Base-by-base conservation (phyloP, 441 rosid species). In the Flueggea neowawraea region DNA sequence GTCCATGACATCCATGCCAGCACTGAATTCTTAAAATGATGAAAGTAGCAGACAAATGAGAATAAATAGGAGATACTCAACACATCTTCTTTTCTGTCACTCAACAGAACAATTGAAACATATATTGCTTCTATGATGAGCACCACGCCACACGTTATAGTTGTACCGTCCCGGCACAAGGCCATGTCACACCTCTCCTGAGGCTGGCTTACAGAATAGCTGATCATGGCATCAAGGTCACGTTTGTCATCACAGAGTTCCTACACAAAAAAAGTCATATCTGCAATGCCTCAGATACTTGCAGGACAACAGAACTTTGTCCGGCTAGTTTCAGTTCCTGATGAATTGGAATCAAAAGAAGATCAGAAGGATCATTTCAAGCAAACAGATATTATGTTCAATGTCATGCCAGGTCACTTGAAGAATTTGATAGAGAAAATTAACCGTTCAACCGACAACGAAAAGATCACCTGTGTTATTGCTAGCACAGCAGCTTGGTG, bases 141-240 rank as follows among this genome's bases (percentile, higher is more conserved):
- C 28, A 22, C 28, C 1, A 60, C 52, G 16, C 75, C 78, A 65
- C 90, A 87, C 62, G 80, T 84, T 6, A 56, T 87, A 62, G 73
- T 87, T 4, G 80, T 87, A 16, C 82, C 93, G 0, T 82, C 73
- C 87, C 87, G 0, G 90, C 83, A 8, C 90, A 84, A 62, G 93
- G 90, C 57, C 90, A 84, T 48, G 82, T 84, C 5, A 82, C 79
- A 61, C 87, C 93, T 10, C 83, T 84, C 31, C 82, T 87, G 9
- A 69, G 85, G 60, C 85, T 87, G 4, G 93, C 88, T 47, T 77
- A 80, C 71, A 82, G 73, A 57, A 69, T 87, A n/a, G 93, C 93
- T 32, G 82, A 90, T n/a, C 81, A 71, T 67, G 90, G 90, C 54
- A 62, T 84, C 64, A 83, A 82, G 49, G 73, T 84, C 52, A 82